These are phyloP conservation scores for Erodium maritimum DNA, from an alignment of 345 rosid species.

Conservation along the genomic window DNA sequence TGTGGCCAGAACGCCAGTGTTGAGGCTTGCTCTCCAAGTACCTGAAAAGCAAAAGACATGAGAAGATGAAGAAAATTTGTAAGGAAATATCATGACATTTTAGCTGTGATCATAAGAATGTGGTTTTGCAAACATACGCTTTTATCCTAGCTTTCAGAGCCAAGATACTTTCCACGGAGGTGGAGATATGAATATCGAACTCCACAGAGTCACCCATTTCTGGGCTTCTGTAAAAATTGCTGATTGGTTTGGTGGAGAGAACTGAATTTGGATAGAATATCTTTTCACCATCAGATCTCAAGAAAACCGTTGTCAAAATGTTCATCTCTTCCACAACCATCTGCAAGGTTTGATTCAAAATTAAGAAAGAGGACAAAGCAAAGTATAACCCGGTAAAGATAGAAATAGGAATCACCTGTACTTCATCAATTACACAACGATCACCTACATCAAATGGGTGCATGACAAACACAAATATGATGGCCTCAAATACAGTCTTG, in stretches of 20 bases:
- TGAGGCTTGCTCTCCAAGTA: constrained; percentile 54
- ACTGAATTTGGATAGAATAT: constrained; percentile 16
- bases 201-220: constrained; percentile 27
- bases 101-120: too few relatives aligned
- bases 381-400: neutral
- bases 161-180: constrained; percentile 17
- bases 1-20: constrained; percentile 41
- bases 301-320: constrained; percentile 23
- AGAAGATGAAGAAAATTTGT: too few relatives aligned
- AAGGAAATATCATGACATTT: too few relatives aligned
- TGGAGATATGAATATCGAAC: constrained; percentile 20
- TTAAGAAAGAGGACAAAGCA: neutral
- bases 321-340: constrained; percentile 29
- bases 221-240: constrained; percentile 32
- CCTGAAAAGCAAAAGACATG: constrained; percentile 16
- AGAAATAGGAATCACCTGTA: constrained; percentile 2
- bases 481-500: constrained; percentile 44
- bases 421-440: constrained; percentile 2
- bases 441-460: constrained; percentile 67
- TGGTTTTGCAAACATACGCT: constrained; percentile 9
- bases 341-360: constrained; percentile 1
- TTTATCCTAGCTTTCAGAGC: constrained; percentile 17
- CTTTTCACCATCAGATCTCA: constrained; percentile 24
- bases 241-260: constrained; percentile 20
- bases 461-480: constrained; percentile 62